Percentiles rank a stretch among this genome's conserved stretches.
Conservation (phyloP, 495 filamentous ascomycete genomes). For the Hypoxylon cercidicola region DNA sequence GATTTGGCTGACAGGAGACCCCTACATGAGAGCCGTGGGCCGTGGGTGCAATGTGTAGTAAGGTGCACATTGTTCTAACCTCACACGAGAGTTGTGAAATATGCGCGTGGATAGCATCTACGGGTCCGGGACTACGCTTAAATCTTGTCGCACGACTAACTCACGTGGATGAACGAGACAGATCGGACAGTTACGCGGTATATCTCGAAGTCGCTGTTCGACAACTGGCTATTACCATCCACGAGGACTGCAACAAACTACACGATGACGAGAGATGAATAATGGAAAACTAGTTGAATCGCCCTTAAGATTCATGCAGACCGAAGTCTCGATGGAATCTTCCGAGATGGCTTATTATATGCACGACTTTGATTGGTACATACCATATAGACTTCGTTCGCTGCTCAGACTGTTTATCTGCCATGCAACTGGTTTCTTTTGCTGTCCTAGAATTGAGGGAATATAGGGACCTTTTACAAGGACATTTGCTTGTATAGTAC, state of each 20-base stretch:
- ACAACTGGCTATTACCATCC: constrained; percentile 3
- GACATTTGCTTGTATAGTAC: constrained; percentile 28
- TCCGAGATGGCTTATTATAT: constrained; percentile 9
- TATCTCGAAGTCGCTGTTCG: constrained; percentile 8
- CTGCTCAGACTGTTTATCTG: constrained; percentile 24
- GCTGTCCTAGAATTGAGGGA: constrained; percentile 24
- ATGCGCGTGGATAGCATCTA: constrained; percentile 1
- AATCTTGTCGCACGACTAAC: neutral
- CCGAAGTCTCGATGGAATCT: constrained; percentile 15
- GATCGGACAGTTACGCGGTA: neutral
- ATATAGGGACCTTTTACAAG: constrained; percentile 26
- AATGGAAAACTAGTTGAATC: constrained; percentile 8
- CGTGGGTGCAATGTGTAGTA: constrained; percentile 1
- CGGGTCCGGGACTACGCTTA: constrained; percentile 6
- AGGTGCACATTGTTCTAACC: constrained; percentile 2
- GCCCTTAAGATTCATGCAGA: constrained; percentile 10
- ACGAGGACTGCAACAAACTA: constrained; percentile 20
- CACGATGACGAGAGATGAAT: constrained; percentile 25
- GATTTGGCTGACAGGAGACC: constrained; percentile 1
- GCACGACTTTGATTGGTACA: constrained; percentile 1
- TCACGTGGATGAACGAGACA: constrained; percentile 10
- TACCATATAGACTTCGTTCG: constrained; percentile 32
- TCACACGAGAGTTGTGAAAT: neutral
- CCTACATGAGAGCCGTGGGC: constrained; percentile 3
- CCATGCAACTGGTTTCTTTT: constrained; percentile 29